Percentiles rank a stretch among this genome's conserved stretches.
Evolutionary conservation across 148 eudicot genomes (phyloP).

Genomic region (Drosera capensis): DNA sequence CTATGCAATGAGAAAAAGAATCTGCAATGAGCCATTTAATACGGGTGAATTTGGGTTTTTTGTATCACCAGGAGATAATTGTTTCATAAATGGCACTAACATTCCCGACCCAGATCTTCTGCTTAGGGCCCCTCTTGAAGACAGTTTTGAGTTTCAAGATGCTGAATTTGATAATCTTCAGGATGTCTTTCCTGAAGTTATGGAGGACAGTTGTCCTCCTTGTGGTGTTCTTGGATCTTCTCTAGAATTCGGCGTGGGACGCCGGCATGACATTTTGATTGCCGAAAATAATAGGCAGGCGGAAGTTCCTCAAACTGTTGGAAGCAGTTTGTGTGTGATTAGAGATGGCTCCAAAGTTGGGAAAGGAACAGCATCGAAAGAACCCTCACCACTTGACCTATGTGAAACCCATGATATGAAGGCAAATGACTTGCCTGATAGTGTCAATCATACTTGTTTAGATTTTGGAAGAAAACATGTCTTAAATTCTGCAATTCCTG

Average conservation of each 20-base stretch:
- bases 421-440: slow-evolving; percentile 11
- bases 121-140: slow-evolving; percentile 27
- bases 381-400: slow-evolving; percentile 14
- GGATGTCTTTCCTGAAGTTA: slow-evolving; percentile 19
- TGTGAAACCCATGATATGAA: slow-evolving; percentile 20
- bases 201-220: slow-evolving; percentile 8
- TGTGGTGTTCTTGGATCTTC: slow-evolving; percentile 13
- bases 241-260: slow-evolving; percentile 18
- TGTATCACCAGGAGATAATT: slow-evolving; percentile 25
- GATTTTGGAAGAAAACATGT: slow-evolving; percentile 24
- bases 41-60: slow-evolving; percentile 37
- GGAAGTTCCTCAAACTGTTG: slow-evolving; percentile 9
- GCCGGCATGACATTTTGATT: slow-evolving; percentile 20
- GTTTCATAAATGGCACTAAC: slow-evolving; percentile 22
- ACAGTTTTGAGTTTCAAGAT: slow-evolving; percentile 25
- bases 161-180: slow-evolving; percentile 14
- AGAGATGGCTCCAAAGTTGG: slow-evolving; percentile 15
- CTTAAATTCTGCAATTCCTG: slow-evolving; percentile 30
- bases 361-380: slow-evolving; percentile 8
- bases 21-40: slow-evolving; percentile 39
- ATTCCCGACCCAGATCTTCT: slow-evolving; percentile 12
- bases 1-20: slow-evolving; percentile 61
- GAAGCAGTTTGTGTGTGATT: slow-evolving; percentile 7
- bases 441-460: slow-evolving; percentile 13
- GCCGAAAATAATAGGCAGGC: slow-evolving; percentile 9